Conservation (phyloP, 2,329 filamentous ascomycete genomes). For the Hypocreales sp. region DNA sequence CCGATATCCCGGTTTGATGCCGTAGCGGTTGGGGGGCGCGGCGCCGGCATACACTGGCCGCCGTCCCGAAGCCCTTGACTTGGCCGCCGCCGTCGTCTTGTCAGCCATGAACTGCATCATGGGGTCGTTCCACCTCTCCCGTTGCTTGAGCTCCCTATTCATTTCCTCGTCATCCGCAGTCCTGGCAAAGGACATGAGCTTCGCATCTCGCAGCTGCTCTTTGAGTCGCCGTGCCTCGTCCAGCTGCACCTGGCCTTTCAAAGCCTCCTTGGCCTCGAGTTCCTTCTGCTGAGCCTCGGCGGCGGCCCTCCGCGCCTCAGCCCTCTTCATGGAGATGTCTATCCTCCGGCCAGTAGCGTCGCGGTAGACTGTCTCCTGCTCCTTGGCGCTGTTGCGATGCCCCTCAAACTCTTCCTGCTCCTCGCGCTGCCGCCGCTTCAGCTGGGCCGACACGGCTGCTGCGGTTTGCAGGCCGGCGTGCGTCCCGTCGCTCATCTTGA, state of each 20-base stretch:
- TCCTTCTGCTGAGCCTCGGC: slow-evolving; percentile 59
- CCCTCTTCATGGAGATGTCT: slow-evolving; percentile 80
- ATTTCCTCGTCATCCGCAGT: slow-evolving; percentile 72
- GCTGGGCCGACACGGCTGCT: slow-evolving; percentile 55
- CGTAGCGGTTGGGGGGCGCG: slow-evolving; percentile 81
- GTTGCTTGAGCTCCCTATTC: slow-evolving; percentile 67
- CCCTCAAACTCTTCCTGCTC: slow-evolving; percentile 38
- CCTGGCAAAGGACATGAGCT: slow-evolving; percentile 65
- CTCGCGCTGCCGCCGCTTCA: slow-evolving; percentile 49
- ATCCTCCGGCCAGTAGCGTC: slow-evolving; percentile 92
- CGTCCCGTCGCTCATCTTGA: slow-evolving; percentile 75
- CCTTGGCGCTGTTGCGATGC: slow-evolving; percentile 26
- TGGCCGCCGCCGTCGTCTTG: slow-evolving; percentile 19
- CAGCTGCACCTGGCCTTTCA: slow-evolving; percentile 76
- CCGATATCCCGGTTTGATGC: slow-evolving; percentile 77
- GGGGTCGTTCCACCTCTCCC: slow-evolving; percentile 84
- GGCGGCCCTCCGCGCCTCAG: slow-evolving; percentile 56
- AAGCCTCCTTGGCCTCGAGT: slow-evolving; percentile 48
- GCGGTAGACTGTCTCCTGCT: slow-evolving; percentile 80
- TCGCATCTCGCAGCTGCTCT: slow-evolving; percentile 63
- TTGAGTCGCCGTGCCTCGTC: slow-evolving; percentile 47
- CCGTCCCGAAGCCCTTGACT: slow-evolving; percentile 18
- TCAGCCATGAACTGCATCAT: slow-evolving; percentile 62
- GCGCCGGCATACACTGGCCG: slow-evolving; percentile 64
- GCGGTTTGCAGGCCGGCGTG: slow-evolving; percentile 78